Base-by-base conservation (phyloP, 2,329 filamentous ascomycete genomes). In the Stromatinia cepivora region DNA sequence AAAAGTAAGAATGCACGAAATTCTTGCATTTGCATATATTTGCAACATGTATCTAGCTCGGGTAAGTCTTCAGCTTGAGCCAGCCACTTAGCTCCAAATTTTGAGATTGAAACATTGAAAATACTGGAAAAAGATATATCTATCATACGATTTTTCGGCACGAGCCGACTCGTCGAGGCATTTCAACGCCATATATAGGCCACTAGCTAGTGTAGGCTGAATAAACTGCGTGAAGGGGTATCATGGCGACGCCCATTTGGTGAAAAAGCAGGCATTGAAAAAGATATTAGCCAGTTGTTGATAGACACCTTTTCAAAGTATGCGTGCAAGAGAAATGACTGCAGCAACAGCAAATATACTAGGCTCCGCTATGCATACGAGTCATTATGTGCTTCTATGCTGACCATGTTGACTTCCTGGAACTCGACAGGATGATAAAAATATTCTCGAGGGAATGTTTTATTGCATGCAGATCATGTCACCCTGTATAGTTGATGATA, bases 401-500 rank as follows among this genome's bases (percentile, higher is more conserved):
- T 50, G 22, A 50, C 8, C 25, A n/a, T 20, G n/a, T 17, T 52
- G 48, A 34, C 39, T 63, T 25, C 31, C 45, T 63, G 22, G n/a
- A 15, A 39, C 59, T 63, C 31, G 46, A 13, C 46, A 63, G 46
- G 15, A 63, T 15, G 59, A 63, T 28, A 13, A 2, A 31, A 25
- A 50, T 28, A 22, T 39, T 5, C 48, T 39, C 59, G 39, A n/a
- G 31, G 45, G 59, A 10, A 13, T 48, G 6, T 57, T 11, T 52
- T 28, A 39, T 52, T 63, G 13, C 59, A 63, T 63, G 59, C 45
- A 63, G 13, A 36, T 63, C 20, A 50, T n/a, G 31, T 57, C 54
- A 39, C 5, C 5, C 2, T 34, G 39, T 57, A 22, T 7, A 36
- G 31, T 11, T 31, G 31, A 52, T 22, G 4, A 36, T 28, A 25